Evolutionary conservation across 306 rosid species (phyloP), one percentile per base, ranked within the genome.

Genomic region (Quillaja saponaria): DNA sequence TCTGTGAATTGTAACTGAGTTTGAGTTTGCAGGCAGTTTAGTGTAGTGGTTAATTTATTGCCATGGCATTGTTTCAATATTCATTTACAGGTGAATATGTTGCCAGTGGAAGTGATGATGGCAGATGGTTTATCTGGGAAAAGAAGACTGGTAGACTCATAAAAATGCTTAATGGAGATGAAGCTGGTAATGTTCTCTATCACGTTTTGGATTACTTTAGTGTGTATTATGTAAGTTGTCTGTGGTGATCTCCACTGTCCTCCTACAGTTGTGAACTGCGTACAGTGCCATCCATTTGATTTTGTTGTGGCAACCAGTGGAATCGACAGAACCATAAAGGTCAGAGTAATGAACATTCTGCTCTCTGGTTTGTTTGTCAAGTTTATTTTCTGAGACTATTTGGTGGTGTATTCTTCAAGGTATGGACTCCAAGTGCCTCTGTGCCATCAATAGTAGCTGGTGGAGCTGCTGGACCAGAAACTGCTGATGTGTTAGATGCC

Each of bases 101-200:
- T 51, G 96, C 99, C 51, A 89, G 96, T 59, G 99, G 99, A 72
- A 92, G 99, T 63, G 99, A 92, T 80, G 99, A 89, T 78, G 99
- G 99, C 18, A 82, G 95, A 87, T 92, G 95, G 95, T 89, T 89
- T 78, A 80, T 92, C 60, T 92, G 99, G 96, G 99, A 92, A 77
- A 92, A 92, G 78, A 63, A 19, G 58, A 92, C 95, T 13, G 96
- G 99, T 47, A 86, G 99, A 75, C 86, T 92, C 69, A 66, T 86
- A 55, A 92, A 92, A 76, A 74, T 92, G 81, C 89, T 92, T 66
- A 79, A 61, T 31, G 99, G 96, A 48, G 99, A 92, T 81, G 82
- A 76, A 75, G 71, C 95, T 37, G 99, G 99, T 92, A 83, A 66
- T 39, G 40, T 25, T 61, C 63, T n/a, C 9, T 34, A n/a, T 42